Conservation (phyloP, 768 basidiomycete genomes). For the Xerocomus brunneocitrinus region DNA sequence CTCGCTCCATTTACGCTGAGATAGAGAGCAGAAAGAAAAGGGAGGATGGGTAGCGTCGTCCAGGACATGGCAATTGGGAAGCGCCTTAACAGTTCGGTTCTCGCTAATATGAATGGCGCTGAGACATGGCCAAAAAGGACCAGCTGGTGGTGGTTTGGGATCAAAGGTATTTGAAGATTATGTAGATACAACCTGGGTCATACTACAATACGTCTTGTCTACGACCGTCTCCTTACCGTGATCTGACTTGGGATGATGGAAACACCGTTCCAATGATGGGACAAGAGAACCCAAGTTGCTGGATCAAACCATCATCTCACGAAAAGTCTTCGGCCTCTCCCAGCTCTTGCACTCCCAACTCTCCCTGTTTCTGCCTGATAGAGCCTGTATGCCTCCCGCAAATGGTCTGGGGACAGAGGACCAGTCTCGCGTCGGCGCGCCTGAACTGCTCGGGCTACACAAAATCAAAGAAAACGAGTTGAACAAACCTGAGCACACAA, state of each 20-base stretch:
- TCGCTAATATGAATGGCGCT: neutral
- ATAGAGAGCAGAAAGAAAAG: constrained; percentile 45
- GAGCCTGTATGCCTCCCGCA: constrained; percentile 82
- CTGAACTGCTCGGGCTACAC: constrained; percentile 71
- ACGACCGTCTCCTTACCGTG: no score
- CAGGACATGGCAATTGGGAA: constrained; percentile 13
- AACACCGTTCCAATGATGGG: no score
- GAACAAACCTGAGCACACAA: neutral
- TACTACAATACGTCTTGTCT: no score
- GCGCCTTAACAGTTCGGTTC: neutral
- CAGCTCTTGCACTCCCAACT: constrained; percentile 71
- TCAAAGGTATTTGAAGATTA: no score
- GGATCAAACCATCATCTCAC: constrained; percentile 39
- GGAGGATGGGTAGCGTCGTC: constrained; percentile 34
- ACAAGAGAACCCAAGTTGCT: no score
- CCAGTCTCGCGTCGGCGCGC: constrained; percentile 66
- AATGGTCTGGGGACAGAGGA: constrained; percentile 80
- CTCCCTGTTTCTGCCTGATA: constrained; percentile 80
- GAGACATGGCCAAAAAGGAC: no score
- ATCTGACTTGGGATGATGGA: no score
- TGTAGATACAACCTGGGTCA: no score
- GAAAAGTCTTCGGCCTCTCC: constrained; percentile 70
- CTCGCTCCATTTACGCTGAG: constrained; percentile 67
- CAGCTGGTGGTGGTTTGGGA: no score
- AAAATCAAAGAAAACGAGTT: neutral